phyloP scores from a whole-genome alignment of 2,329 filamentous ascomycete species.

The Colletotrichum sp. region DNA sequence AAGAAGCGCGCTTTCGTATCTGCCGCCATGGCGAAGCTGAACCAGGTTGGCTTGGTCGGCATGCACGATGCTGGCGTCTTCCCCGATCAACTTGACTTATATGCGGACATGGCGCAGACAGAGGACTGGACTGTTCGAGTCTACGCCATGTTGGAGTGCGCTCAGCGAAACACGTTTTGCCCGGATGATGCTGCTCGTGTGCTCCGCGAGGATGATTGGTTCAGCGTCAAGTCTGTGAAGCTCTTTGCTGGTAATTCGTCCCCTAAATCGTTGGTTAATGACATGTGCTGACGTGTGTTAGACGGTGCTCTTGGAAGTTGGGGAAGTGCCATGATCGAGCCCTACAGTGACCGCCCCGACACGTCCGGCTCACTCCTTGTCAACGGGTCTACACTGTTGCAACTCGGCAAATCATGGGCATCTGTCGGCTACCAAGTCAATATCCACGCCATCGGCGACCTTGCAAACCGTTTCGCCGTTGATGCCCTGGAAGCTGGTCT shows the following conservation, averaged over 20 bases:
- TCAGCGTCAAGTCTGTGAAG: constrained; percentile 69
- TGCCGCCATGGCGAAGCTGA: constrained; percentile 66
- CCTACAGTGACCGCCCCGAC: constrained; percentile 67
- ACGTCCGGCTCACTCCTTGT: constrained; percentile 70
- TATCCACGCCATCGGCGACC: constrained; percentile 75
- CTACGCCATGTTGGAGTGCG: constrained; percentile 73
- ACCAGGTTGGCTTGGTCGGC: constrained; percentile 69
- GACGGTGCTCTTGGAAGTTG: constrained; percentile 74
- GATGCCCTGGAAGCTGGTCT: constrained; percentile 66
- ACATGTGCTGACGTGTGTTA: constrained; percentile 29
- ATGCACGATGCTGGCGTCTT: constrained; percentile 72
- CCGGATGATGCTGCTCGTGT: constrained; percentile 52
- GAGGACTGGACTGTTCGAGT: constrained; percentile 66
- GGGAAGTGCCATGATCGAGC: constrained; percentile 75
- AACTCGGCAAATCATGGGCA: constrained; percentile 63
- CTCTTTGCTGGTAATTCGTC: constrained; percentile 64
- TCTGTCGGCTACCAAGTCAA: constrained; percentile 69
- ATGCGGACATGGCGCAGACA: constrained; percentile 50
- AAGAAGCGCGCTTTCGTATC: constrained; percentile 60
- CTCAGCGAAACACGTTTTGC: constrained; percentile 68
- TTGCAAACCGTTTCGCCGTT: constrained; percentile 68
- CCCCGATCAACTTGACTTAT: constrained; percentile 59
- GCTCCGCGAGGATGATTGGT: constrained; percentile 50
- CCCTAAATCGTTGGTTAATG: neutral
- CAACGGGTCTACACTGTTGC: constrained; percentile 62